These are phyloP conservation scores for Wickerhamomyces alni DNA, from an alignment of 805 yeast species.

Conservation along the genomic window DNA sequence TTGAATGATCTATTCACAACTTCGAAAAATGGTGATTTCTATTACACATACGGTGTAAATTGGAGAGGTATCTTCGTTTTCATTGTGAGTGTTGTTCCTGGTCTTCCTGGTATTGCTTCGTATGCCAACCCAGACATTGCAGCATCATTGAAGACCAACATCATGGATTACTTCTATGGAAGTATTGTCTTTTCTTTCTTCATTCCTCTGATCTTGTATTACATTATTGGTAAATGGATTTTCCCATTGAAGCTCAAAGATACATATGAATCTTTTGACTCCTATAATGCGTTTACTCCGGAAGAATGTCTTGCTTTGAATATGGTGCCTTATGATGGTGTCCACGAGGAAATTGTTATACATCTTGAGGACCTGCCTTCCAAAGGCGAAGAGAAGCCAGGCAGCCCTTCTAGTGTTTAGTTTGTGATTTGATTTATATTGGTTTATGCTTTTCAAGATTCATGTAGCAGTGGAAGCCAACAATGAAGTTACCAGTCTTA, in stretches of 20 bases:
- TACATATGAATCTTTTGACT: conserved; percentile 19
- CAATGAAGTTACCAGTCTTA: no score
- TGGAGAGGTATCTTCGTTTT: conserved; percentile 25
- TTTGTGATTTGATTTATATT: neutral
- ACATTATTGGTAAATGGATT: conserved; percentile 18
- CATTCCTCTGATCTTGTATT: conserved; percentile 23
- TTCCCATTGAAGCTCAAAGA: conserved; percentile 20
- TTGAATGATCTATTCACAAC: conserved; percentile 30
- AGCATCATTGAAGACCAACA: conserved; percentile 14
- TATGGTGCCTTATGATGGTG: conserved; percentile 17
- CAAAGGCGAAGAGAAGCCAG: neutral
- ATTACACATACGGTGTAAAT: conserved; percentile 27
- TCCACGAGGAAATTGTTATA: conserved; percentile 4
- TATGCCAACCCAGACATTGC: conserved; percentile 22
- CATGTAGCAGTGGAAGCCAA: no score
- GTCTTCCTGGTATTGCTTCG: conserved; percentile 32
- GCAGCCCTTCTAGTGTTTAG: neutral
- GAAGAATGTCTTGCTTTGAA: conserved; percentile 22
- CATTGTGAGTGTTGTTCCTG: conserved; percentile 27
- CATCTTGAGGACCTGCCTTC: neutral
- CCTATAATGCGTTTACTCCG: conserved; percentile 23
- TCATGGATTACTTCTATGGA: conserved; percentile 25
- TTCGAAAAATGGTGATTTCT: conserved; percentile 24
- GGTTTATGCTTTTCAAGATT: no score
- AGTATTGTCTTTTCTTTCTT: conserved; percentile 26